Conservation (phyloP, 2,329 filamentous ascomycete genomes). For the Epichloe festucae region DNA sequence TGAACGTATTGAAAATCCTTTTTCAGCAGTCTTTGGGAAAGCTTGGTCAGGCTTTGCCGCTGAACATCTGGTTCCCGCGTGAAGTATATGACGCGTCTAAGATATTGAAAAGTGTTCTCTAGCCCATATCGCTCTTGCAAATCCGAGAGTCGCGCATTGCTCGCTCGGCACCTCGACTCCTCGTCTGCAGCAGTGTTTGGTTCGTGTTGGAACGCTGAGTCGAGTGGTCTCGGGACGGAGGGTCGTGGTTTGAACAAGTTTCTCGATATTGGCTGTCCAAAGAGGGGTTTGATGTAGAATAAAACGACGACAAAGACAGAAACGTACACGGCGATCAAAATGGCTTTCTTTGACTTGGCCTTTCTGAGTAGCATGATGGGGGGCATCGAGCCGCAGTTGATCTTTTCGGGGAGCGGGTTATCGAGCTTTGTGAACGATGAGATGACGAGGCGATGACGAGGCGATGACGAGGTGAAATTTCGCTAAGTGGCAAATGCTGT, state of each 20-base stretch:
- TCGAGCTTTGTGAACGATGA: too few relatives aligned
- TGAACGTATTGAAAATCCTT: slow-evolving; percentile 35
- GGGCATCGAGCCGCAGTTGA: neutral
- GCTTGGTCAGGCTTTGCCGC: slow-evolving; percentile 35
- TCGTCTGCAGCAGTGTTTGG: neutral
- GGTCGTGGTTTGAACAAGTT: neutral
- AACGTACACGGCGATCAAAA: neutral
- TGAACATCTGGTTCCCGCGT: slow-evolving; percentile 31
- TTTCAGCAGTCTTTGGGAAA: slow-evolving; percentile 24
- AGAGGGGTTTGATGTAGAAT: neutral
- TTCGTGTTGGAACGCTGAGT: neutral
- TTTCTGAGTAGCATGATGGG: neutral
- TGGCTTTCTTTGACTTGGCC: neutral
- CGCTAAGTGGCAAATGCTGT: too few relatives aligned
- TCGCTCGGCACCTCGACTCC: neutral
- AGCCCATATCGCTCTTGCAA: slow-evolving; percentile 28
- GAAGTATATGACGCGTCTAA: slow-evolving; percentile 39
- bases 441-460: too few relatives aligned
- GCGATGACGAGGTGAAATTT: too few relatives aligned
- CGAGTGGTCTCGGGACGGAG: neutral
- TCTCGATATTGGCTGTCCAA: neutral
- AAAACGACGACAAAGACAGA: neutral
- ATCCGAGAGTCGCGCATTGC: neutral
- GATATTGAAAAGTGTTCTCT: slow-evolving; percentile 38
- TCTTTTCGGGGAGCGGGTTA: neutral